Percentiles rank a stretch among this genome's conserved stretches.
Conservation (phyloP, 768 basidiomycete species). For the Suillus bovinus region DNA sequence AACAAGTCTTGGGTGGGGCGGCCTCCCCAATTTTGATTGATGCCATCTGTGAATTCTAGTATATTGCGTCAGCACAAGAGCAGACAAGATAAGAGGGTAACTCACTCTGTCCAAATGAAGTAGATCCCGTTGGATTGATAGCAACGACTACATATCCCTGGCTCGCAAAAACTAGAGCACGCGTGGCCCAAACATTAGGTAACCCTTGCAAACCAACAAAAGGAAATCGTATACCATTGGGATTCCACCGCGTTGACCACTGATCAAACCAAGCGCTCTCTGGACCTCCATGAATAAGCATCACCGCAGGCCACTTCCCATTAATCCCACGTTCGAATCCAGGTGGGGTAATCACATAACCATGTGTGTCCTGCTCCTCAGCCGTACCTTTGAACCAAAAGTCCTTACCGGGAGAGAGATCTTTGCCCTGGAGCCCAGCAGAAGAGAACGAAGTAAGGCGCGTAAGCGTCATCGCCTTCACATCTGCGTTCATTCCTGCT, state of each 20-base stretch:
- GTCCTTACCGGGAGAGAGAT: constrained; percentile 65
- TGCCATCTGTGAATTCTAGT: constrained; percentile 77
- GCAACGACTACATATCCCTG: constrained; percentile 88
- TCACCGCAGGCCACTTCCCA: constrained; percentile 77
- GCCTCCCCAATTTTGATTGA: constrained; percentile 81
- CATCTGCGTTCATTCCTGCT: constrained; percentile 25
- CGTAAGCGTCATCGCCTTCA: constrained; percentile 36
- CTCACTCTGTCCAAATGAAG: constrained; percentile 85
- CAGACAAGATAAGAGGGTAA: constrained; percentile 1
- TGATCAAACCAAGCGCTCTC: constrained; percentile 87
- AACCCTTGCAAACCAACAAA: background rate
- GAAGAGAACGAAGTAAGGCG: constrained; percentile 69
- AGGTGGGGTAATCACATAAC: constrained; percentile 80
- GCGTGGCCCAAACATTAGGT: background rate
- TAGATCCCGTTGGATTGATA: constrained; percentile 94
- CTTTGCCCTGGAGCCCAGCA: constrained; percentile 54
- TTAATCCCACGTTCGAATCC: constrained; percentile 67
- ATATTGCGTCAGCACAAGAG: background rate
- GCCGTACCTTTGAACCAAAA: constrained; percentile 90
- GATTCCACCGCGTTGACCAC: constrained; percentile 95
- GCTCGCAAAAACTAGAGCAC: constrained; percentile 64
- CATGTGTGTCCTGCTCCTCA: constrained; percentile 67
- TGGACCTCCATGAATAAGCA: constrained; percentile 85
- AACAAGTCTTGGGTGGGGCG: constrained; percentile 80
- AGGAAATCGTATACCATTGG: constrained; percentile 52